phyloP scores from a whole-genome alignment of 371 early-diverging fungal genomes.

The Mortierella sp. region DNA sequence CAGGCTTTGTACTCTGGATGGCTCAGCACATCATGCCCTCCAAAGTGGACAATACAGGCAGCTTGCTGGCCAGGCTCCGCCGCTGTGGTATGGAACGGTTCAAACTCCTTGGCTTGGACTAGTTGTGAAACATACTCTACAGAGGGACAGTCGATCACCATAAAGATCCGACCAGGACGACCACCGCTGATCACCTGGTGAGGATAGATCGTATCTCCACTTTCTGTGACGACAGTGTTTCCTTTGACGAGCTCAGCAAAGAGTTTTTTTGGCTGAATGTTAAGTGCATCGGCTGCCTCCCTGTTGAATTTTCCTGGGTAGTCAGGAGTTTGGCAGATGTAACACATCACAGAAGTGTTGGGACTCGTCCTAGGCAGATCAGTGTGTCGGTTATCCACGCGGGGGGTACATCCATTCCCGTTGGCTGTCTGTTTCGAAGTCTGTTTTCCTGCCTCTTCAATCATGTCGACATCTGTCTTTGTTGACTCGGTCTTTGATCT shows the following conservation, averaged over 20 bases:
- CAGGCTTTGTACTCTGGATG: slow-evolving; percentile 77
- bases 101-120: slow-evolving; percentile 59
- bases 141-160: slow-evolving; percentile 89
- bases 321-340: slow-evolving; percentile 81
- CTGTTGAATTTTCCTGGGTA: slow-evolving; percentile 88
- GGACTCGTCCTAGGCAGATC: slow-evolving; percentile 61
- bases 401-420: slow-evolving; percentile 7
- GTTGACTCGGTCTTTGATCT: neutral
- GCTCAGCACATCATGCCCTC: slow-evolving; percentile 73
- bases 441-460: slow-evolving; percentile 14
- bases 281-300: slow-evolving; percentile 77
- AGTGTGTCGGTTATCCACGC: slow-evolving; percentile 9
- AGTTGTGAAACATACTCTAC: slow-evolving; percentile 71
- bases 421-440: neutral
- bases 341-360: slow-evolving; percentile 65
- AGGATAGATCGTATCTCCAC: slow-evolving; percentile 81
- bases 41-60: slow-evolving; percentile 71
- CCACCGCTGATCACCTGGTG: slow-evolving; percentile 73
- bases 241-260: slow-evolving; percentile 80
- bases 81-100: slow-evolving; percentile 46
- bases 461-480: slow-evolving; percentile 40
- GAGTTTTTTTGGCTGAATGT: slow-evolving; percentile 77
- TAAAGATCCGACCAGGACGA: slow-evolving; percentile 73
- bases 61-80: slow-evolving; percentile 16
- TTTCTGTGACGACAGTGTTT: slow-evolving; percentile 66